Conservation (phyloP, 805 yeast genomes). For the Kuraishia hungarica region DNA sequence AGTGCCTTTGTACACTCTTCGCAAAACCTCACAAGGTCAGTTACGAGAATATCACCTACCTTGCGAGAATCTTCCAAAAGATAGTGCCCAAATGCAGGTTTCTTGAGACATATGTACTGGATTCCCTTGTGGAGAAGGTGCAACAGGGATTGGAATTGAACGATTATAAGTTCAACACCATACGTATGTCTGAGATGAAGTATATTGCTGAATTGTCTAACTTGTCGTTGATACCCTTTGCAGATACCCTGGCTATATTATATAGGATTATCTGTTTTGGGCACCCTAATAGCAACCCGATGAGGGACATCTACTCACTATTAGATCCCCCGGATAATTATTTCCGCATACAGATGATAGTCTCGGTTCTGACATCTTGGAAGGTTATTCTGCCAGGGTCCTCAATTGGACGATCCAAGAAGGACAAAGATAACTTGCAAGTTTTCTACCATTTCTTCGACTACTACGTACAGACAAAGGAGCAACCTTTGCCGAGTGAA, state of each 20-base stretch:
- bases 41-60: constrained; percentile 41
- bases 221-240: constrained; percentile 33
- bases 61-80: constrained; percentile 39
- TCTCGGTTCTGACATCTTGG: constrained; percentile 30
- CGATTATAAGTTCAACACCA: constrained; percentile 49
- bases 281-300: constrained; percentile 51
- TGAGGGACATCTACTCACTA: constrained; percentile 26
- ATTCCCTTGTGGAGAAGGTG: constrained; percentile 56
- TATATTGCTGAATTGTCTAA: constrained; percentile 54
- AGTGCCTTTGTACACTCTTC: constrained; percentile 31
- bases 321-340: constrained; percentile 63
- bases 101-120: constrained; percentile 42
- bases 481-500: constrained; percentile 55
- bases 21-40: constrained; percentile 53
- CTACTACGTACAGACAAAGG: constrained; percentile 58
- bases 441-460: constrained; percentile 55
- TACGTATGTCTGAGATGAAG: constrained; percentile 50
- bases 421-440: constrained; percentile 18
- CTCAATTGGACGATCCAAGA: constrained; percentile 5
- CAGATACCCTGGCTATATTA: constrained; percentile 39
- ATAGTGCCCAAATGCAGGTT: constrained; percentile 25
- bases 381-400: background rate
- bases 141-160: constrained; percentile 58
- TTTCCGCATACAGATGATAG: constrained; percentile 56
- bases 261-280: constrained; percentile 59